phyloP scores from a whole-genome alignment of 192 early-diverging fungal species.

The Thamnidium elegans region DNA sequence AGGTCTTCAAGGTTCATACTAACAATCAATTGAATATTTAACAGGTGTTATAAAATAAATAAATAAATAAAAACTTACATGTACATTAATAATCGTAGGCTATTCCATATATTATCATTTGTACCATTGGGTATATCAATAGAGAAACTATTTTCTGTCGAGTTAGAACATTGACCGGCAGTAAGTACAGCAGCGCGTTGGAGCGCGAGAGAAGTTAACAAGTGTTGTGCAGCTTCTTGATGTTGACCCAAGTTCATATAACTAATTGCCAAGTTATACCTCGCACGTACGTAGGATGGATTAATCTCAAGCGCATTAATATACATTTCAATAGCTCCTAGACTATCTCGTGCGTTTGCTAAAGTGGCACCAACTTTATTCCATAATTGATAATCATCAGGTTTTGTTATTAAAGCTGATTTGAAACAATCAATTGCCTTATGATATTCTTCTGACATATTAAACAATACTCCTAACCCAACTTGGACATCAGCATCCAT shows the following conservation, averaged over 20 bases:
- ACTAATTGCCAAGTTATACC: conserved; percentile 93
- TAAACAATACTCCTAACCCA: conserved; percentile 92
- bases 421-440: conserved; percentile 99
- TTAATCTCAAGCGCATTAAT: conserved; percentile 92
- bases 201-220: conserved; percentile 81
- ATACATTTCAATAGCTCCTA: conserved; percentile 88
- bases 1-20: conserved; percentile 82
- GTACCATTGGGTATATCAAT: conserved; percentile 51
- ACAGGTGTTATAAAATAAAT: not conserved
- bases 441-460: conserved; percentile 87
- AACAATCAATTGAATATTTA: conserved; percentile 40
- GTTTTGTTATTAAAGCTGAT: conserved; percentile 79
- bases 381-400: conserved; percentile 93
- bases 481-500: conserved; percentile 92
- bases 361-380: conserved; percentile 97
- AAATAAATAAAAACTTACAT: conserved; percentile 29
- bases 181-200: conserved; percentile 62
- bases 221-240: conserved; percentile 87
- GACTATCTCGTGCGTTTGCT: conserved; percentile 79
- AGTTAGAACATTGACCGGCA: not conserved
- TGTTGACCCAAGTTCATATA: conserved; percentile 89
- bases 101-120: conserved; percentile 81
- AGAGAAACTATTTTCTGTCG: not conserved
- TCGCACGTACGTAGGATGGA: conserved; percentile 90
- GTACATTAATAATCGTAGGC: conserved; percentile 66